Evolutionary conservation across 1,284 basidiomycete genomes (phyloP), one percentile per base, ranked within the genome.

Genomic region (Boletus subluridellus): DNA sequence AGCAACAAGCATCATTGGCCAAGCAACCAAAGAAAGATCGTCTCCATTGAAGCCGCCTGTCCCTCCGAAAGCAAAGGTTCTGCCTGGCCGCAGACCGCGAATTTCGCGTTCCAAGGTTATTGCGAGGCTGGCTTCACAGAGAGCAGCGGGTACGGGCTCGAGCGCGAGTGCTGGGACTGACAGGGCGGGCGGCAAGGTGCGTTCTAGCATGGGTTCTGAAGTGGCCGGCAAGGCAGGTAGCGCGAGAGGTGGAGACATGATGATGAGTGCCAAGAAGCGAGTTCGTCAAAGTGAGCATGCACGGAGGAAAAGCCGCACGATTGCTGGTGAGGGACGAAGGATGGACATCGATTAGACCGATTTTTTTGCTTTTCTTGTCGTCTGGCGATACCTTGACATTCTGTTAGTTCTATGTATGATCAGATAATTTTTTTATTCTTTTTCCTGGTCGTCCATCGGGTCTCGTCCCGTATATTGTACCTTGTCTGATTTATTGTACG

Each of bases 61-160:
- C 11, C 69, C 66, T 9, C 66, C 69, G 6, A 74, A 76, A 59
- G 74, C 78, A 26, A 78, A 78, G 50, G 70, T 77, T 17, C 65
- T 82, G 28, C 71, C 77, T 35, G 78, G 78, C 14, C 82, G 86
- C 60, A 85, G 83, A 65, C 89, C 89, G 5, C 82, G 87, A 11
- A 88, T 91, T 61, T 91, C 89, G 39, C 82, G 89, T 28, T 87
- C 87, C 30, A 86, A 84, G 60, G 87, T 92, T 39, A 89, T 91
- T 52, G 87, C 89, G 1, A 83, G 79, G 65, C 75, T 91, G 28
- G 87, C 85, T 6, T 86, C 85, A n/a, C 85, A 90, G 69, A 81
- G 87, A 9, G 82, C 80, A 24, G 80, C 74, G 64, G 48, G 68
- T 49, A 32, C 63, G 54, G 24, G 61, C 45, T 17, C 77, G 69